Evolutionary conservation across 331 rosid genomes (phyloP).

Genomic region (Prunus yedoensis): DNA sequence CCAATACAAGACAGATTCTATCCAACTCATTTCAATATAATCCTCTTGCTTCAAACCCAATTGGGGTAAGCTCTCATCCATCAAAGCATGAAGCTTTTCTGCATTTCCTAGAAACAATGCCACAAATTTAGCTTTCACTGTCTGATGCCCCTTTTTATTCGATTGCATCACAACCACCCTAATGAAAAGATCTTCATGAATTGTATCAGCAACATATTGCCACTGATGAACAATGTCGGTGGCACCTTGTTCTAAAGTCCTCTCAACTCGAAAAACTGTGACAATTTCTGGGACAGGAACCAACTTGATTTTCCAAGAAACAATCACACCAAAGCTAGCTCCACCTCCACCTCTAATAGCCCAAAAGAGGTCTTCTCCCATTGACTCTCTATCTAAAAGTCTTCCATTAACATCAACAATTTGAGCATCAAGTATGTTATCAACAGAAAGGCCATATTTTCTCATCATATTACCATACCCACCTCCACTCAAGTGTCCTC

Average conservation of each 20-base stretch:
- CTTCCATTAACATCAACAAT: conserved; percentile 45
- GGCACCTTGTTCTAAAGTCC: conserved; percentile 49
- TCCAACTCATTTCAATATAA: conserved; percentile 48
- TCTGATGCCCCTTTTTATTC: conserved; percentile 22
- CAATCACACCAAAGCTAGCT: conserved; percentile 52
- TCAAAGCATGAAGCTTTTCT: conserved; percentile 23
- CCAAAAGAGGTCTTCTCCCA: conserved; percentile 71
- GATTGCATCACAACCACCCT: conserved; percentile 50
- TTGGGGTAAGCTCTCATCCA: conserved; percentile 38
- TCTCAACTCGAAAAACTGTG: conserved; percentile 48
- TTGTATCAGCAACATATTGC: conserved; percentile 42
- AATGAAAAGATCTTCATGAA: conserved; percentile 37
- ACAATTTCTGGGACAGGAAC: conserved; percentile 46
- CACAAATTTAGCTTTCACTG: conserved; percentile 44
- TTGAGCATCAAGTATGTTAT: conserved; percentile 42
- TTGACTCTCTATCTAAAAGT: conserved; percentile 41
- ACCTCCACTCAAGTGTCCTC: conserved; percentile 62
- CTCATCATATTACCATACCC: conserved; percentile 63
- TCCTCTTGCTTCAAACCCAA: conserved; percentile 39
- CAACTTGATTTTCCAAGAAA: conserved; percentile 52
- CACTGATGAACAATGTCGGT: conserved; percentile 45
- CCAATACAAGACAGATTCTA: conserved; percentile 47
- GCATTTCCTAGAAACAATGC: conserved; percentile 51
- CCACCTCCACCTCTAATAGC: conserved; percentile 64
- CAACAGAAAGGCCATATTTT: conserved; percentile 49